Base-by-base conservation (phyloP, 1,139 yeast species). In the Candida albicans region DNA sequence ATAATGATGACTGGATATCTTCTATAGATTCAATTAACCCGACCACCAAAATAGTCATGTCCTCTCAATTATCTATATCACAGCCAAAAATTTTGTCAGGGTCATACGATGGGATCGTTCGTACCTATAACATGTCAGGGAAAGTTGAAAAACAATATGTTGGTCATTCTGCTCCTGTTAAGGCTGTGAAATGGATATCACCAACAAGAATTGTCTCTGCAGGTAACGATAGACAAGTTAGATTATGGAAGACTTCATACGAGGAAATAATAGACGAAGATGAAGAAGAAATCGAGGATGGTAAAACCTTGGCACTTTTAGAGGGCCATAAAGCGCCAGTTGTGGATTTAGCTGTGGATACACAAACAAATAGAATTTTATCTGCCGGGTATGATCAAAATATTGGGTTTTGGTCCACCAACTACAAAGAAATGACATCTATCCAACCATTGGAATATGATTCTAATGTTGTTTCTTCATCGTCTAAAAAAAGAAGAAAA, bases 1-100 rank as follows among this genome's bases (percentile, higher is more conserved):
- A 84, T 56, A 91, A 91, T 59, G 96, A 91, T 52, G 99, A 93
- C 66, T 93, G 99, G 99, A 82, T 95, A 29, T 87, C 96, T 8
- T 78, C 95, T 1, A 76, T 91, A 37, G 81, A 82, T 57, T 65
- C 82, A 29, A 65, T 70, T 49, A 68, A 71, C 53, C 58, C 68
- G 8, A 53, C 53, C 45, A 59, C 67, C 18, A 41, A 44, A 24
- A 56, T 64, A 11, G 68, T 59, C 7, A 52, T 61, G 4, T 47
- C 62, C 12, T 68, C 76, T 13, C 66, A 68, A 41, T 52, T 66
- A 43, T 27, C 53, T 8, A 49, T 64, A 26, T 35, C 52, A 2
- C 60, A 62, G 41, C 76, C 81, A 15, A 77, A 80, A 56, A 87
- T 91, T 44, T 74, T 90, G 42, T 82, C 95, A 9, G 99, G 99